A percentile compares a stretch with the other conserved stretches of the same genome.
Evolutionary conservation across 495 filamentous ascomycete species (phyloP).

Genomic region (Neurospora sp.): DNA sequence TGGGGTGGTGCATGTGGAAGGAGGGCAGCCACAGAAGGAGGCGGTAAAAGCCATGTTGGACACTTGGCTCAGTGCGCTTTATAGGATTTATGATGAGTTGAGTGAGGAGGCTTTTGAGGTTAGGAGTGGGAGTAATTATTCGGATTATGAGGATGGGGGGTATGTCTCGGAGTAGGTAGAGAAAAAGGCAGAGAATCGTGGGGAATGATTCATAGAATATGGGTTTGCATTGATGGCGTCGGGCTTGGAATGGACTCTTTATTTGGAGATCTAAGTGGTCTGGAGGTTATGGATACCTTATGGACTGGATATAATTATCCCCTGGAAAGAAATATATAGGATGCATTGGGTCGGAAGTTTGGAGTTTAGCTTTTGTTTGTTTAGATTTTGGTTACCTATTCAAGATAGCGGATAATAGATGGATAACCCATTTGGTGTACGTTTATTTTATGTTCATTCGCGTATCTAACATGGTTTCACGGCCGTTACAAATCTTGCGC

Average conservation of each 20-base stretch:
- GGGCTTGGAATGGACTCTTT: not conserved
- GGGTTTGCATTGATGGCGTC: not conserved
- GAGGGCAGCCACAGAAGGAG: not conserved
- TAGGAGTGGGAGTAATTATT: conserved; percentile 8
- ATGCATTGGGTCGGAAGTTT: not conserved
- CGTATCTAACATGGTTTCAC: not conserved
- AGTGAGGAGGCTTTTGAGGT: conserved; percentile 1
- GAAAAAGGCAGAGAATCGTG: not conserved
- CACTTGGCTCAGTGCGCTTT: conserved; percentile 34
- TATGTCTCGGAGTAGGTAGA: conserved; percentile 15
- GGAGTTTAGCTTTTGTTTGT: not conserved
- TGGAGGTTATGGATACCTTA: not conserved
- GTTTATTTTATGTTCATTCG: not conserved
- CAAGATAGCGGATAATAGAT: not conserved
- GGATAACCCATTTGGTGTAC: not conserved
- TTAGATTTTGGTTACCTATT: not conserved
- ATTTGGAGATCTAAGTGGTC: not conserved
- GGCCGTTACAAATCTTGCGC: not conserved
- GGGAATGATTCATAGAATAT: not conserved
- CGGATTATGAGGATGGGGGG: conserved; percentile 1
- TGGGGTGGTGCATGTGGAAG: conserved; percentile 8
- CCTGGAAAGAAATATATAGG: not conserved
- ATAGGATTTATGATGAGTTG: conserved; percentile 26
- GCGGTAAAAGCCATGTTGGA: conserved; percentile 28
- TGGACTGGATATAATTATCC: not conserved